These are phyloP conservation scores for Linnemannia hyalina DNA, from an alignment of 192 early-diverging fungal species.

Conservation along the genomic window DNA sequence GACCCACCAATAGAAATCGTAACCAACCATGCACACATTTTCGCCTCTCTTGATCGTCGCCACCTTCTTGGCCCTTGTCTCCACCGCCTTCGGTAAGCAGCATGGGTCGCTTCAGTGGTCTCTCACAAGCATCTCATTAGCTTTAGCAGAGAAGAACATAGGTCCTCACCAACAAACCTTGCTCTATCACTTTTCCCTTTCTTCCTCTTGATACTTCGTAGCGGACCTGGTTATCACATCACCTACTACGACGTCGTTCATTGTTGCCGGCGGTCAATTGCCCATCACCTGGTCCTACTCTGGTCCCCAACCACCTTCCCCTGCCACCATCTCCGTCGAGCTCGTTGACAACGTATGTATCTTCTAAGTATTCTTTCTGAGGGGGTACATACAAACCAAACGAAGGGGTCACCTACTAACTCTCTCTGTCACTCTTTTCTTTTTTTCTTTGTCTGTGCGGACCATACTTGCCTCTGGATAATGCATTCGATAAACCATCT, in stretches of 20 bases:
- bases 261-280: constrained; percentile 17
- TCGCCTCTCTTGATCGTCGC: constrained; percentile 4
- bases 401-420: background rate
- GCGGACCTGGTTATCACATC: constrained; percentile 20
- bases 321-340: constrained; percentile 41
- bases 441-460: background rate
- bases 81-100: constrained; percentile 12
- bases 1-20: background rate
- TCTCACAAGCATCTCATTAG: no score
- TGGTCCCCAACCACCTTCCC: constrained; percentile 12
- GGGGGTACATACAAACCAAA: background rate
- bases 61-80: background rate
- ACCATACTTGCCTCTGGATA: background rate
- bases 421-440: background rate
- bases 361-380: background rate
- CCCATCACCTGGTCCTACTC: constrained; percentile 31
- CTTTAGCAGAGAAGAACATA: no score
- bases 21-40: background rate
- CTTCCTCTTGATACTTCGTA: background rate
- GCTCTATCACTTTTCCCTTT: background rate
- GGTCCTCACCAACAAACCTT: background rate
- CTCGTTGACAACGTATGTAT: constrained; percentile 37
- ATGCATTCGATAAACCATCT: background rate
- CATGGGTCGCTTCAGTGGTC: background rate
- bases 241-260: constrained; percentile 25